These are phyloP conservation scores for Hypoxylon crocopeplum DNA, from an alignment of 495 filamentous ascomycete species.

Conservation along the genomic window DNA sequence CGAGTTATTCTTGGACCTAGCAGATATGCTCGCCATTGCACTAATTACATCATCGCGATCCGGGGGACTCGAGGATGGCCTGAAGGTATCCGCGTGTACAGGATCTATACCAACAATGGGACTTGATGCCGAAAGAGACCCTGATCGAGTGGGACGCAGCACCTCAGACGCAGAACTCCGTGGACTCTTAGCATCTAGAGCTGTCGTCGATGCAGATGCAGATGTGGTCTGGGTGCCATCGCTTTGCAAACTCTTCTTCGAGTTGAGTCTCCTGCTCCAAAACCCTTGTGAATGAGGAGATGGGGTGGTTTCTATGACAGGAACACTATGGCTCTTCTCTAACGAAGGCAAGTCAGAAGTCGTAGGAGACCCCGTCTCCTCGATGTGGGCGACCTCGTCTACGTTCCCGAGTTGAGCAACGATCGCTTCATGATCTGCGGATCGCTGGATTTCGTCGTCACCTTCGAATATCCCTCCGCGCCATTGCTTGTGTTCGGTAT, in stretches of 20 bases:
- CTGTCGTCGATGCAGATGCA: slow-evolving; percentile 46
- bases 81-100: slow-evolving; percentile 41
- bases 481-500: slow-evolving; percentile 75
- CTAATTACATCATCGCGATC: slow-evolving; percentile 64
- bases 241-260: slow-evolving; percentile 37
- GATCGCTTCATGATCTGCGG: slow-evolving; percentile 50
- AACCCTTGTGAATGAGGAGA: slow-evolving; percentile 42
- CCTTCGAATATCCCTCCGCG: slow-evolving; percentile 89
- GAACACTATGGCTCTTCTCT: slow-evolving; percentile 67
- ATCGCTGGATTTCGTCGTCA: slow-evolving; percentile 51
- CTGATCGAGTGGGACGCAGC: slow-evolving; percentile 52
- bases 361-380: slow-evolving; percentile 40
- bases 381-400: slow-evolving; percentile 54
- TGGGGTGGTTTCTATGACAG: slow-evolving; percentile 38
- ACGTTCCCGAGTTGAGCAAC: slow-evolving; percentile 65
- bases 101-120: slow-evolving; percentile 39
- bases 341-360: slow-evolving; percentile 52
- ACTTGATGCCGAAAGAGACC: slow-evolving; percentile 60
- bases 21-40: slow-evolving; percentile 71
- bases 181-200: slow-evolving; percentile 45
- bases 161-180: slow-evolving; percentile 29
- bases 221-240: slow-evolving; percentile 30
- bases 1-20: slow-evolving; percentile 63
- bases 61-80: slow-evolving; percentile 39
- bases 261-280: slow-evolving; percentile 49